These are phyloP conservation scores for Teunomyces atbi DNA, from an alignment of 805 yeast genomes.

Conservation along the genomic window DNA sequence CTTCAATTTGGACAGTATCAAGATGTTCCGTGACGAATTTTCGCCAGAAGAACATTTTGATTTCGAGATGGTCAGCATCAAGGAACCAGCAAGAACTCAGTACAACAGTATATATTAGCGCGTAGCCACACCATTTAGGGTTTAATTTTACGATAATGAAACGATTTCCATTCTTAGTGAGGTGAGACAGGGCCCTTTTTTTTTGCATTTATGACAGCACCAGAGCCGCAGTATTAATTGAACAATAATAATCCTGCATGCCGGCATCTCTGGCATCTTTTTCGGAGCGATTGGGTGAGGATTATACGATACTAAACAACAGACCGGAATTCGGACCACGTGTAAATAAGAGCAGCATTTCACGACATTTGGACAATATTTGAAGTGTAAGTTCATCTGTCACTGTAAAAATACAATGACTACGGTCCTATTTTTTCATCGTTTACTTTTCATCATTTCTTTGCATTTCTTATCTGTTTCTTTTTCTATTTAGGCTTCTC, in stretches of 20 bases:
- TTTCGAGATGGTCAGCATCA: not conserved
- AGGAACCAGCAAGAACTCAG: not conserved
- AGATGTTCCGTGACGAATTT: not conserved
- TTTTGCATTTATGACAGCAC: slow-evolving; percentile 1
- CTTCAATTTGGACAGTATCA: slow-evolving; percentile 1
- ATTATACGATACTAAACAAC: not conserved
- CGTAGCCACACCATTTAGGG: too few species aligned
- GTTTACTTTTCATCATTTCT: too few species aligned
- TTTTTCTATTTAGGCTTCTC: too few species aligned
- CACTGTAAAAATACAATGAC: too few species aligned
- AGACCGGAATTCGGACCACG: too few species aligned
- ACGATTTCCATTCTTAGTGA: not conserved
- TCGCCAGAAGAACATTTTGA: not conserved
- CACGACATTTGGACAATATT: too few species aligned
- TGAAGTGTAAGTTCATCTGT: too few species aligned
- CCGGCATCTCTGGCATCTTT: slow-evolving; percentile 2
- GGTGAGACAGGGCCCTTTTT: not conserved
- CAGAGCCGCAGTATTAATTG: not conserved
- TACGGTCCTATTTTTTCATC: too few species aligned
- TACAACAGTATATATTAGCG: not conserved
- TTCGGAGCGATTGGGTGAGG: not conserved
- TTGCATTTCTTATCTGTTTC: too few species aligned
- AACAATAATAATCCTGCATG: not conserved
- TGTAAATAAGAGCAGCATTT: too few species aligned
- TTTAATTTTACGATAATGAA: not conserved